phyloP scores from a whole-genome alignment of 805 yeast genomes.

The Yarrowia bubula region DNA sequence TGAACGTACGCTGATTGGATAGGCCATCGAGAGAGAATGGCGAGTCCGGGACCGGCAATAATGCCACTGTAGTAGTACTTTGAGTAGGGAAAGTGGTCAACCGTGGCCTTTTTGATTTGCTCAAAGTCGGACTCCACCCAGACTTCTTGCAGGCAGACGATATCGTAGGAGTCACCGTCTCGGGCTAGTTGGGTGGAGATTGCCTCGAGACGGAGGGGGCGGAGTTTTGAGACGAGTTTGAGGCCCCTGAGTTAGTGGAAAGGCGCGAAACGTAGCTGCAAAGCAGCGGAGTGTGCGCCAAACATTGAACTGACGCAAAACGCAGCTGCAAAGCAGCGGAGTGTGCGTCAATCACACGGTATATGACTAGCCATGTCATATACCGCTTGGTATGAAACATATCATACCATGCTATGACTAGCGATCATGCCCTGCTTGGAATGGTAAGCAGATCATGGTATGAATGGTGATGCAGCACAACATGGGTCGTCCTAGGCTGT shows the following conservation, averaged over 20 bases:
- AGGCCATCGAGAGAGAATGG: slow-evolving; percentile 78
- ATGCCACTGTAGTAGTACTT: slow-evolving; percentile 81
- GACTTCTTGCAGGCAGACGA: slow-evolving; percentile 90
- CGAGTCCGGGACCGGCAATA: slow-evolving; percentile 89
- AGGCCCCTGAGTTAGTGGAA: slow-evolving; percentile 57
- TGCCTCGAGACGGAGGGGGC: slow-evolving; percentile 64
- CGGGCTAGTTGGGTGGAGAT: slow-evolving; percentile 65
- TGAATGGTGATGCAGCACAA: too few species aligned
- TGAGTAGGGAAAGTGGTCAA: slow-evolving; percentile 54
- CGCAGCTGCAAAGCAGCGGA: neutral
- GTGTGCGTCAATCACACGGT: too few species aligned
- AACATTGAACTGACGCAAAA: too few species aligned
- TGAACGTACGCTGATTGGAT: slow-evolving; percentile 75
- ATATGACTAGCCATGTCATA: too few species aligned
- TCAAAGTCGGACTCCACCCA: slow-evolving; percentile 89
- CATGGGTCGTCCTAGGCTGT: too few species aligned
- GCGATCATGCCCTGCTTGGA: too few species aligned
- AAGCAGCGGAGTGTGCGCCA: neutral
- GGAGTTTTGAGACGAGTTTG: slow-evolving; percentile 70
- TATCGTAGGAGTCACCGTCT: slow-evolving; percentile 57
- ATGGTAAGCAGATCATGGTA: too few species aligned
- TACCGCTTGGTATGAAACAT: too few species aligned
- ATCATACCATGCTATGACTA: too few species aligned
- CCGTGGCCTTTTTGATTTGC: slow-evolving; percentile 50
- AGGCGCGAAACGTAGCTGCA: neutral